A percentile compares a stretch with the other conserved stretches of the same genome.
Conservation (phyloP, 371 early-diverging fungal genomes). For the Lichtheimia corymbifera region DNA sequence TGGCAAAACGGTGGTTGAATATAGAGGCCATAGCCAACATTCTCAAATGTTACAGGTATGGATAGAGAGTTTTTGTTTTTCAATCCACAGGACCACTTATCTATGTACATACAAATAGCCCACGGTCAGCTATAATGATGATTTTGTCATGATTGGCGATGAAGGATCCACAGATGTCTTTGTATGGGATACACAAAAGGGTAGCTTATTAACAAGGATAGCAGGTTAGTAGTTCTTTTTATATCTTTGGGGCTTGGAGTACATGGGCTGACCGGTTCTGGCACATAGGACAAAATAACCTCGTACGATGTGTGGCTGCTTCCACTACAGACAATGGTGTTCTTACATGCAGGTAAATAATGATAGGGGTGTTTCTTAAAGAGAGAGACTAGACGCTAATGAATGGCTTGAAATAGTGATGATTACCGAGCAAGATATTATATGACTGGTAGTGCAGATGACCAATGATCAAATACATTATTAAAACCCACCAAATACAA, state of each 20-base stretch:
- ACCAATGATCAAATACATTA: background rate
- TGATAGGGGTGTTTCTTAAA: background rate
- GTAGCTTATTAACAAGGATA: constrained; percentile 47
- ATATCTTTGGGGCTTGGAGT: background rate
- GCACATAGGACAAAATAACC: constrained; percentile 40
- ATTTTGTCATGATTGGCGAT: constrained; percentile 76
- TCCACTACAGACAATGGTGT: constrained; percentile 51
- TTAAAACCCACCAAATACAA: background rate
- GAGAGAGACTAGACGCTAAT: background rate
- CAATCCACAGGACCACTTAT: too few relatives aligned
- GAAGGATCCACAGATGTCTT: constrained; percentile 63
- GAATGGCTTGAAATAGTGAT: constrained; percentile 27
- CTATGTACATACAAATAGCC: constrained; percentile 32
- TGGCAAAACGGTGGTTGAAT: constrained; percentile 67
- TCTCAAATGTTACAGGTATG: constrained; percentile 43
- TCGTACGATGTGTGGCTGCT: constrained; percentile 45
- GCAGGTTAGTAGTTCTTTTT: constrained; percentile 19
- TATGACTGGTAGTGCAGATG: background rate
- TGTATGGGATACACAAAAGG: constrained; percentile 71
- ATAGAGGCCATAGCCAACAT: constrained; percentile 69
- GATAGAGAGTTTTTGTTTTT: background rate
- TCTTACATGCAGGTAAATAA: constrained; percentile 48
- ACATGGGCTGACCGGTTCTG: background rate
- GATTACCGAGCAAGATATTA: constrained; percentile 54
- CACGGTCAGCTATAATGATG: constrained; percentile 76